Conservation (phyloP, 2,329 filamentous ascomycete genomes). For the Claviceps spartinae region DNA sequence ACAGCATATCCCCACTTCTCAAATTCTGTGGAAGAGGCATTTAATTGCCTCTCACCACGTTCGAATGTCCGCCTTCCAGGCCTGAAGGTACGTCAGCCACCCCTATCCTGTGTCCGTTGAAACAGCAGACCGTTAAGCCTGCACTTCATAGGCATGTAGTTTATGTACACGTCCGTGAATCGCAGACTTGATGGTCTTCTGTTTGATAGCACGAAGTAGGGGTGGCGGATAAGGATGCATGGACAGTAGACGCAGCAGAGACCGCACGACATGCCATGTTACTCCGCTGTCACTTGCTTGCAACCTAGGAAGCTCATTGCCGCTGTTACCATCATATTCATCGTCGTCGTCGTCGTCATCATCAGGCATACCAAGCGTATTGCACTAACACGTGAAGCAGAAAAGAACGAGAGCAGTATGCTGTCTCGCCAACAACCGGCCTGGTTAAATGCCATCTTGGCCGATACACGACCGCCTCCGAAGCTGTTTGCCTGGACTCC, state of each 20-base stretch:
- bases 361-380: not conserved
- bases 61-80: not conserved
- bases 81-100: no score
- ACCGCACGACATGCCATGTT: not conserved
- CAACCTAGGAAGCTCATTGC: not conserved
- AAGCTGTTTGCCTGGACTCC: slow-evolving; percentile 25
- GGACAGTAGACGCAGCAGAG: not conserved
- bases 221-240: not conserved
- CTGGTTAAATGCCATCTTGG: slow-evolving; percentile 22
- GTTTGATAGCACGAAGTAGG: no score
- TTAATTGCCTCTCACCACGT: no score
- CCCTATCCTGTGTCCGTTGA: no score
- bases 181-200: no score
- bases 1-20: not conserved
- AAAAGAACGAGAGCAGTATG: not conserved
- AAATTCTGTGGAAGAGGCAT: not conserved
- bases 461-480: slow-evolving; percentile 14
- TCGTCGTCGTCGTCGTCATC: not conserved
- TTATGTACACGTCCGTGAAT: no score
- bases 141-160: no score
- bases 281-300: not conserved
- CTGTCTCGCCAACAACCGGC: slow-evolving; percentile 4
- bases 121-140: no score
- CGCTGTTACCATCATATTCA: not conserved
- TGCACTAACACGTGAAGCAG: not conserved